phyloP scores from a whole-genome alignment of 805 yeast species.

The Crinitomyces ghanaensis region DNA sequence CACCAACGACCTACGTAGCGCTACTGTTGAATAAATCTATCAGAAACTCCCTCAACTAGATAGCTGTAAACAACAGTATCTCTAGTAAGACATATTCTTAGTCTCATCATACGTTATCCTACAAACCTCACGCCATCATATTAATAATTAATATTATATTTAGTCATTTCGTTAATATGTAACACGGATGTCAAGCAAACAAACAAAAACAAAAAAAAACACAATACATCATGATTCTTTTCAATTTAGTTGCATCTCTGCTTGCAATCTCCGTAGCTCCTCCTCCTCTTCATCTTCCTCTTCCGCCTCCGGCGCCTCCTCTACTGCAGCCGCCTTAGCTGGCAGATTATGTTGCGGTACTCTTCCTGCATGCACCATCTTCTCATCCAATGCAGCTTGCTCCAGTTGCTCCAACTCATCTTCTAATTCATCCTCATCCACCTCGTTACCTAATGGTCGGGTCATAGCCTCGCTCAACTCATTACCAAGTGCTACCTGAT shows the following conservation, averaged over 20 bases:
- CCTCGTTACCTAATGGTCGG: constrained; percentile 76
- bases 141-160: no score
- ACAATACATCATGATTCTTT: neutral
- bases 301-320: constrained; percentile 14
- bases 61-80: no score
- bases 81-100: no score
- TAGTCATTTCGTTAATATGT: no score
- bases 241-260: constrained; percentile 29
- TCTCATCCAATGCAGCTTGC: constrained; percentile 63
- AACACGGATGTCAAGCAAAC: no score
- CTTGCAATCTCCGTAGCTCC: constrained; percentile 32
- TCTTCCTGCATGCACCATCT: constrained; percentile 37
- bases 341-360: constrained; percentile 28
- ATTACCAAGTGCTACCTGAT: constrained; percentile 88
- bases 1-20: no score
- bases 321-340: constrained; percentile 12
- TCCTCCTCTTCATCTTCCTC: constrained; percentile 34
- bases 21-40: no score
- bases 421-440: constrained; percentile 80
- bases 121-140: no score
- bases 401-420: constrained; percentile 85
- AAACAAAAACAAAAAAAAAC: constrained; percentile 1
- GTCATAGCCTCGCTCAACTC: constrained; percentile 95
- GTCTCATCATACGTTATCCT: no score
- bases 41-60: no score